phyloP scores from a whole-genome alignment of 306 rosid species.

The Dryas octopetala region DNA sequence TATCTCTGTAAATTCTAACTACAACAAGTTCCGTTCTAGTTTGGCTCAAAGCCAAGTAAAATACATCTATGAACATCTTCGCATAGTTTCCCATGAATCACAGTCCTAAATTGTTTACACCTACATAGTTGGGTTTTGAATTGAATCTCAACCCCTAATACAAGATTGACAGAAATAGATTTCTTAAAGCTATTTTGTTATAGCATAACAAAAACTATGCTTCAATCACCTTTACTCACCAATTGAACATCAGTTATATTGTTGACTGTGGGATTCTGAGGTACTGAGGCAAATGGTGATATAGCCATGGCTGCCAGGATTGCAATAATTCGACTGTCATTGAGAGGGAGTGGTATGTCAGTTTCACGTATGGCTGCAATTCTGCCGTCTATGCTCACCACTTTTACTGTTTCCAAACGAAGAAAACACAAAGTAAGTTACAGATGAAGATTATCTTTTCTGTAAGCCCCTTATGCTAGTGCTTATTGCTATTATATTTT shows the following conservation, averaged over 20 bases:
- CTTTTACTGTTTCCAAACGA: slow-evolving; percentile 38
- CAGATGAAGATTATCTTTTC: not conserved
- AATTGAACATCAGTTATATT: slow-evolving; percentile 19
- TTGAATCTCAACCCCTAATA: not conserved
- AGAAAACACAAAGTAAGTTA: not conserved
- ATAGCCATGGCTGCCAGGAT: slow-evolving; percentile 40
- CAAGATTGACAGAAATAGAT: not conserved
- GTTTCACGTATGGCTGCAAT: slow-evolving; percentile 31
- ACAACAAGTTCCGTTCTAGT: slow-evolving; percentile 7
- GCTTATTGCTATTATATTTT: not conserved
- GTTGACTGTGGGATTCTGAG: slow-evolving; percentile 35
- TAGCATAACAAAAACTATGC: not conserved
- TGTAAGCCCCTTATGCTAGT: not conserved
- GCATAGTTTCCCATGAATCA: slow-evolving; percentile 6
- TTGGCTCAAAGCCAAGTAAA: not conserved
- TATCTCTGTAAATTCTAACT: slow-evolving; percentile 13
- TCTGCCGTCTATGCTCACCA: slow-evolving; percentile 39
- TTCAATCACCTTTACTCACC: slow-evolving; percentile 3
- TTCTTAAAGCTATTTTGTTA: not conserved
- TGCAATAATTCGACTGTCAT: slow-evolving; percentile 34
- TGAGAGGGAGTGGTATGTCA: slow-evolving; percentile 17
- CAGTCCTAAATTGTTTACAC: not conserved
- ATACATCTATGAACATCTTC: slow-evolving; percentile 3
- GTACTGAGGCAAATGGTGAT: slow-evolving; percentile 36
- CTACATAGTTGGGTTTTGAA: not conserved